Percentiles rank a stretch among this genome's conserved stretches.
These are phyloP conservation scores for Saccharomyces hybrid DNA, from an alignment of 1,139 yeast genomes.

Conservation along the genomic window DNA sequence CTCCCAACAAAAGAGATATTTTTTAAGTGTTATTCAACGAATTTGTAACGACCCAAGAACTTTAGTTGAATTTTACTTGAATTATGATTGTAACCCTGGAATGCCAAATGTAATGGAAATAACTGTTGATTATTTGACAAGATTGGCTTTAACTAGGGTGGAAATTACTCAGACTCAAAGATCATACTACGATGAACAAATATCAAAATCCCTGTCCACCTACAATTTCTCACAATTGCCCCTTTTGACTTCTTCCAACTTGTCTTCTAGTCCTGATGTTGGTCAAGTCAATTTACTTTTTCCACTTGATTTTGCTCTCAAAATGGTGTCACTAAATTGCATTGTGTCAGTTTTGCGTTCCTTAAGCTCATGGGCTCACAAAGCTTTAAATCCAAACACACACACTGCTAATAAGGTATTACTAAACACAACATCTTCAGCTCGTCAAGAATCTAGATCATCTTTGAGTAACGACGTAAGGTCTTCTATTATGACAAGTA, in stretches of 20 bases:
- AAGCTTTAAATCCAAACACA: conserved; percentile 42
- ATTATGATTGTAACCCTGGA: conserved; percentile 86
- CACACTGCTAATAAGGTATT: conserved; percentile 7
- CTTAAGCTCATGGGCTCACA: conserved; percentile 81
- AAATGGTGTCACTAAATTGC: conserved; percentile 72
- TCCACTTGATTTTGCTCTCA: conserved; percentile 77
- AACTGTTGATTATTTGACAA: conserved; percentile 69
- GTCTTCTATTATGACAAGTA: conserved; percentile 36
- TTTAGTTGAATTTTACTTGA: conserved; percentile 83
- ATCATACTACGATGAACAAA: conserved; percentile 55
- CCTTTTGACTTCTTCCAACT: conserved; percentile 61
- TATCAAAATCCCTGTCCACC: conserved; percentile 56
- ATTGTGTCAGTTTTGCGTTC: conserved; percentile 79
- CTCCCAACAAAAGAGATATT: conserved; percentile 82
- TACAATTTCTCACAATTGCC: conserved; percentile 71
- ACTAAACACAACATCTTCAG: not conserved
- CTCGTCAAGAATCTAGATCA: conserved; percentile 1
- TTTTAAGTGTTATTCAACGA: conserved; percentile 69
- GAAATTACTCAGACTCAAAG: conserved; percentile 68
- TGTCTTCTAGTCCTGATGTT: conserved; percentile 54
- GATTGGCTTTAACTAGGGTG: conserved; percentile 61
- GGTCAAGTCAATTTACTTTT: conserved; percentile 48
- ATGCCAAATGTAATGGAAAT: conserved; percentile 84
- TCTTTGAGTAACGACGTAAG: conserved; percentile 28
- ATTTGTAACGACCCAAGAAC: conserved; percentile 85